A percentile compares a stretch with the other conserved stretches of the same genome.
Conservation (phyloP, 768 basidiomycete species). For the Nidularia pulvinata region DNA sequence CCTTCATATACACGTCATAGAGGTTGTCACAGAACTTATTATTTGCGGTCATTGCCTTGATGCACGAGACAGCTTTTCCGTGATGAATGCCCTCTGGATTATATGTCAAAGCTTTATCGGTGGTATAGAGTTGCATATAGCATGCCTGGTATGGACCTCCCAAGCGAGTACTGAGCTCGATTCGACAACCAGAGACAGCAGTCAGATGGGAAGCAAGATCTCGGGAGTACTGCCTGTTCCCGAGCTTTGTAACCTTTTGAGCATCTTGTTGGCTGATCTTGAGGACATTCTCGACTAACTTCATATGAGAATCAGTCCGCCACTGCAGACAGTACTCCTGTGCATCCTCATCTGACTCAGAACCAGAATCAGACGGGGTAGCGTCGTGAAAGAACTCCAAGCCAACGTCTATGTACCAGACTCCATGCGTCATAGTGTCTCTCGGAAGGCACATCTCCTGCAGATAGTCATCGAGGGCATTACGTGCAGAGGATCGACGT, state of each 20-base stretch:
- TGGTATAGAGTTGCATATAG: slow-evolving; percentile 29
- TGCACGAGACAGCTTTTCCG: slow-evolving; percentile 15
- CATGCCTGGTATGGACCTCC: slow-evolving; percentile 9
- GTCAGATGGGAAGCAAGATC: slow-evolving; percentile 25
- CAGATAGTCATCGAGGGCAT: neutral
- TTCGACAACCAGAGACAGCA: slow-evolving; percentile 24
- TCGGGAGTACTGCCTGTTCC: slow-evolving; percentile 15
- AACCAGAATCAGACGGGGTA: no score
- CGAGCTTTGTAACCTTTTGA: slow-evolving; percentile 11
- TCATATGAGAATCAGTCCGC: slow-evolving; percentile 21
- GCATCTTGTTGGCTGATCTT: slow-evolving; percentile 10
- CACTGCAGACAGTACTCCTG: slow-evolving; percentile 20
- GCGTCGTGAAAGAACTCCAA: slow-evolving; percentile 17
- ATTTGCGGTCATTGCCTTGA: slow-evolving; percentile 10
- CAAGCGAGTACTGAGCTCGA: slow-evolving; percentile 12
- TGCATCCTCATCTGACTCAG: no score
- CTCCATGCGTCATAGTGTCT: neutral
- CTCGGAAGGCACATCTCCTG: neutral
- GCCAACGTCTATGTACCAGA: slow-evolving; percentile 28
- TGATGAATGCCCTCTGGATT: slow-evolving; percentile 8
- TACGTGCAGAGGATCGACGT: neutral
- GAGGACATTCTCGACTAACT: slow-evolving; percentile 12
- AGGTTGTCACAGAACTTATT: slow-evolving; percentile 8
- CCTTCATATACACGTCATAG: slow-evolving; percentile 14
- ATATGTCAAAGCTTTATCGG: slow-evolving; percentile 27